Conservation (phyloP, 352 stramenopile genomes). For the Globisporangium megalacanthum region DNA sequence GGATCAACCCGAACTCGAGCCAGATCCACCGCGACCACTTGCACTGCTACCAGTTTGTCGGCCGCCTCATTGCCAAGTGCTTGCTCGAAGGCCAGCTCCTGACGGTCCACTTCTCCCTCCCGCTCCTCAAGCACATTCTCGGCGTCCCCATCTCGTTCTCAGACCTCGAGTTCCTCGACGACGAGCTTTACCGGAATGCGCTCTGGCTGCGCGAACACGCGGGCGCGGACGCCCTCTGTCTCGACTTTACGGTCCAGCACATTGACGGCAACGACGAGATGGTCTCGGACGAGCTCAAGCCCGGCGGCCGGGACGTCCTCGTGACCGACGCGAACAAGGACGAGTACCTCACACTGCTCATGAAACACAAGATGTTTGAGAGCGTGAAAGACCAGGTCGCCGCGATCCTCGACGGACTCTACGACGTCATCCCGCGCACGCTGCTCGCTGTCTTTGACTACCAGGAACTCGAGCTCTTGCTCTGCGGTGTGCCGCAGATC, state of each 20-base stretch:
- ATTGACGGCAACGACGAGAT: constrained; percentile 42
- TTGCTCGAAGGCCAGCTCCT: constrained; percentile 71
- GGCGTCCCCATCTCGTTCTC: constrained; percentile 79
- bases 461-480: constrained; percentile 94
- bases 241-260: constrained; percentile 72
- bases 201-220: constrained; percentile 67
- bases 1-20: constrained; percentile 73
- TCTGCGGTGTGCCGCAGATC: constrained; percentile 88
- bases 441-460: constrained; percentile 92
- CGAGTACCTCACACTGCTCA: constrained; percentile 93
- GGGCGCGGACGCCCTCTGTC: constrained; percentile 49
- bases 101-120: constrained; percentile 71
- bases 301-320: constrained; percentile 81
- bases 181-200: constrained; percentile 65
- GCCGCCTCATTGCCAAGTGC: constrained; percentile 70
- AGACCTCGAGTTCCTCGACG: constrained; percentile 73
- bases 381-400: constrained; percentile 88
- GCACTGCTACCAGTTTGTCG: constrained; percentile 71
- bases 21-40: constrained; percentile 69
- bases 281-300: constrained; percentile 87
- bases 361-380: constrained; percentile 93
- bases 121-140: constrained; percentile 78
- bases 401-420: constrained; percentile 89
- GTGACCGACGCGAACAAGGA: constrained; percentile 95
- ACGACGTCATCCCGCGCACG: constrained; percentile 85